A percentile compares a stretch with the other conserved stretches of the same genome.
Evolutionary conservation across 345 rosid species (phyloP).

Genomic region (Salix exigua): DNA sequence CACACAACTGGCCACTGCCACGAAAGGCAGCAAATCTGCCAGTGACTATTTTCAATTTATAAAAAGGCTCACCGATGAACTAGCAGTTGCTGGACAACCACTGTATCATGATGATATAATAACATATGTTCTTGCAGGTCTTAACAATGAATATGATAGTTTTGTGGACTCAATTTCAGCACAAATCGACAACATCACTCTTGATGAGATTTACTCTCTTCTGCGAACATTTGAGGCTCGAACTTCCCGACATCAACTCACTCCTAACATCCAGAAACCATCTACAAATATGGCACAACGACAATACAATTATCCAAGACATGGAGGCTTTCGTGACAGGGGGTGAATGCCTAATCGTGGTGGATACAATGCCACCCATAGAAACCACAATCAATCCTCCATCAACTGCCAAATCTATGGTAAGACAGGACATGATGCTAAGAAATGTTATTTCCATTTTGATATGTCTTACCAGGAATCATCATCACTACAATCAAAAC

Average conservation of each 20-base stretch:
- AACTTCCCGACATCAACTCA: not conserved
- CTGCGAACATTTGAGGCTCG: not conserved
- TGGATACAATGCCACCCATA: not conserved
- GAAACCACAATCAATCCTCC: not conserved
- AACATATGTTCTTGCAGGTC: no score
- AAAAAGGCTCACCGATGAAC: not conserved
- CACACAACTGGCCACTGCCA: no score
- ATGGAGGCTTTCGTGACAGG: not conserved
- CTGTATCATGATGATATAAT: no score
- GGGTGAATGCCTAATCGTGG: not conserved
- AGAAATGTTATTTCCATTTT: not conserved
- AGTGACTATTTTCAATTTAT: rapidly evolving
- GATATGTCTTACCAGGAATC: not conserved
- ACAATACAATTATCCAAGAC: not conserved
- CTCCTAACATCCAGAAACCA: not conserved
- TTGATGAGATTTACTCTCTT: not conserved
- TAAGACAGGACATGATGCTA: no score
- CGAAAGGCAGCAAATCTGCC: not conserved
- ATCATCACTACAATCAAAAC: not conserved
- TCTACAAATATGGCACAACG: not conserved
- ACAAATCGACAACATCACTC: not conserved
- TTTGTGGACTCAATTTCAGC: not conserved
- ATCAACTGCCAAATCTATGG: not conserved
- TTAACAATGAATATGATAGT: no score
- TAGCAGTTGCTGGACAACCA: not conserved